Evolutionary conservation across 495 filamentous ascomycete species (phyloP).

Genomic region (Xylaria curta): DNA sequence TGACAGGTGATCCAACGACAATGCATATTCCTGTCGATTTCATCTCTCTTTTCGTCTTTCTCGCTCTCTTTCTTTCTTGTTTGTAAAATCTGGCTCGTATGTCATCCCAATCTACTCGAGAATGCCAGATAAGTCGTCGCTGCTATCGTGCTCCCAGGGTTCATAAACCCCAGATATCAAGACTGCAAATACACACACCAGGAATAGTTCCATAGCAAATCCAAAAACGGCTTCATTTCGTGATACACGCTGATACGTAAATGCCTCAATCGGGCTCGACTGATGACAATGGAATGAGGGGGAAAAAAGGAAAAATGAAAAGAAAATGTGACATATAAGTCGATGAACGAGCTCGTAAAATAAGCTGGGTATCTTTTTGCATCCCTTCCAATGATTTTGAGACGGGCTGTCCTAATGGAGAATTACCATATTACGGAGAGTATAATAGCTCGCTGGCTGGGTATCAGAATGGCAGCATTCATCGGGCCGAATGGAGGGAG

Average conservation of each 20-base stretch:
- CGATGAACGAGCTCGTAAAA: slow-evolving; percentile 41
- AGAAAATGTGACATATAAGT: slow-evolving; percentile 35
- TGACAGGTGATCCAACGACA: slow-evolving; percentile 15
- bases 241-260: slow-evolving; percentile 35
- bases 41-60: not conserved
- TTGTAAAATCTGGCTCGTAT: not conserved
- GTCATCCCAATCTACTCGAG: not conserved
- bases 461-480: slow-evolving; percentile 30
- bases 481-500: slow-evolving; percentile 26
- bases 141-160: not conserved
- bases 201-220: not conserved
- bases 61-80: not conserved
- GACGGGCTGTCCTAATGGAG: slow-evolving; percentile 22
- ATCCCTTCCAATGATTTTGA: slow-evolving; percentile 23
- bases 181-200: slow-evolving; percentile 17
- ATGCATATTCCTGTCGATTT: slow-evolving; percentile 3
- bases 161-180: not conserved
- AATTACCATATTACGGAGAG: slow-evolving; percentile 32
- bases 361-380: slow-evolving; percentile 46
- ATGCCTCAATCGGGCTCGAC: slow-evolving; percentile 22
- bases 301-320: slow-evolving; percentile 26
- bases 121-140: not conserved
- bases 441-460: slow-evolving; percentile 35
- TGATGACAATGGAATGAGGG: slow-evolving; percentile 25
- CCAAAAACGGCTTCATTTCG: slow-evolving; percentile 19